Conservation (phyloP, 768 basidiomycete species). For the Russula vinacea region DNA sequence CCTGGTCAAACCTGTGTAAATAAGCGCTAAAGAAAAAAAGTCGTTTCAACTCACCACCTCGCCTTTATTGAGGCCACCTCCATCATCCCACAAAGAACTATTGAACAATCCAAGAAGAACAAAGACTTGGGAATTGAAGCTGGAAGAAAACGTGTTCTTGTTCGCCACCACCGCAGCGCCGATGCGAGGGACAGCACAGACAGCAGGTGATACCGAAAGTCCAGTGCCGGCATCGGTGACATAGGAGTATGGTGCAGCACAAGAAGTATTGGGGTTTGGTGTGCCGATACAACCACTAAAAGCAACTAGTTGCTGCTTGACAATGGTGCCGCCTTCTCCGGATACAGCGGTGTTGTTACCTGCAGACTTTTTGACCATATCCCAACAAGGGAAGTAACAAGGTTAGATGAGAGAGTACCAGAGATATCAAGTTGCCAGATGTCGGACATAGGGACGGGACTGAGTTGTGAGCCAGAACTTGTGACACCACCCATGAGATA, state of each 20-base stretch:
- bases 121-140: slow-evolving; percentile 63
- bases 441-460: slow-evolving; percentile 52
- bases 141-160: slow-evolving; percentile 50
- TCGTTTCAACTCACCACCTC: slow-evolving; percentile 59
- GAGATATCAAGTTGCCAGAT: slow-evolving; percentile 69
- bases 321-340: slow-evolving; percentile 57
- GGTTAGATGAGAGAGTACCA: slow-evolving; percentile 69
- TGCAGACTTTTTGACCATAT: slow-evolving; percentile 57
- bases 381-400: slow-evolving; percentile 47
- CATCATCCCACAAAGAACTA: slow-evolving; percentile 62
- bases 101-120: slow-evolving; percentile 68
- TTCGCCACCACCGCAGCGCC: slow-evolving; percentile 62
- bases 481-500: slow-evolving; percentile 71
- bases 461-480: slow-evolving; percentile 35
- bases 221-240: slow-evolving; percentile 61
- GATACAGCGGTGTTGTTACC: slow-evolving; percentile 42
- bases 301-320: slow-evolving; percentile 51
- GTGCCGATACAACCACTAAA: slow-evolving; percentile 60
- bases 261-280: slow-evolving; percentile 42
- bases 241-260: slow-evolving; percentile 59
- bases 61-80: slow-evolving; percentile 54
- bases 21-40: neutral
- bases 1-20: slow-evolving; percentile 39
- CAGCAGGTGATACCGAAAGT: slow-evolving; percentile 38
- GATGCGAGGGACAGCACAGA: slow-evolving; percentile 61